Conservation (phyloP, 371 early-diverging fungal species). For the Mortierella sp. region DNA sequence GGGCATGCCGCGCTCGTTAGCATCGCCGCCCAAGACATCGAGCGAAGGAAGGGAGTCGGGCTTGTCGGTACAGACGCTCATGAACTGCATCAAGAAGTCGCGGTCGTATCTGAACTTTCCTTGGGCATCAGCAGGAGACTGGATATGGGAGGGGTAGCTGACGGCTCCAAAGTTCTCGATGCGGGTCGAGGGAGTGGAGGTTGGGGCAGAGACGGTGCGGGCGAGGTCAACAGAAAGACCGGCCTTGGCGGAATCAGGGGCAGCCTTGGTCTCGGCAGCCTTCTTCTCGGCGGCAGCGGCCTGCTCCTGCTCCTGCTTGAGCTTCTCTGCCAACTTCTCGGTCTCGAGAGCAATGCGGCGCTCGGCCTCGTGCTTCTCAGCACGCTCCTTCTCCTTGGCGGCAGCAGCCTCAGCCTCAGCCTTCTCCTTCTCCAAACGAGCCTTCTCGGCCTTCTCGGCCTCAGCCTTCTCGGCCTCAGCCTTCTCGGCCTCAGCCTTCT, state of each 20-base stretch:
- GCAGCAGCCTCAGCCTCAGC: slow-evolving; percentile 51
- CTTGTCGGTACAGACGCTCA: slow-evolving; percentile 71
- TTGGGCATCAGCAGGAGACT: slow-evolving; percentile 57
- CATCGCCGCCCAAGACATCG: slow-evolving; percentile 74
- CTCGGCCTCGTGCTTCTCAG: slow-evolving; percentile 53
- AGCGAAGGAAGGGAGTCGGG: slow-evolving; percentile 78
- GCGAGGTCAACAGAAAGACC: slow-evolving; percentile 49
- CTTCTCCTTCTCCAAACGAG: slow-evolving; percentile 61
- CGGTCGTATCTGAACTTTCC: slow-evolving; percentile 75
- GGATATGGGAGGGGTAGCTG: slow-evolving; percentile 55
- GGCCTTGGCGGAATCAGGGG: slow-evolving; percentile 55
- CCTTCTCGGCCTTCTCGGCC: slow-evolving; percentile 61
- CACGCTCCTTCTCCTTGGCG: slow-evolving; percentile 58
- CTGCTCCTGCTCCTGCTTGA: slow-evolving; percentile 50
- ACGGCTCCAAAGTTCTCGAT: slow-evolving; percentile 54
- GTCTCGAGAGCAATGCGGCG: slow-evolving; percentile 58
- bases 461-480: slow-evolving; percentile 62
- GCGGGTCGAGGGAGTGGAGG: slow-evolving; percentile 32
- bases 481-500: slow-evolving; percentile 62
- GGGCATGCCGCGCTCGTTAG: slow-evolving; percentile 67
- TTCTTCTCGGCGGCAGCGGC: slow-evolving; percentile 39
- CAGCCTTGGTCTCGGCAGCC: slow-evolving; percentile 25
- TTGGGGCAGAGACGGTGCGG: slow-evolving; percentile 48
- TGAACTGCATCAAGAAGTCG: slow-evolving; percentile 87
- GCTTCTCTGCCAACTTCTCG: slow-evolving; percentile 56